Evolutionary conservation across 2,329 filamentous ascomycete genomes (phyloP).

Genomic region (Pezicula neosporulosa): DNA sequence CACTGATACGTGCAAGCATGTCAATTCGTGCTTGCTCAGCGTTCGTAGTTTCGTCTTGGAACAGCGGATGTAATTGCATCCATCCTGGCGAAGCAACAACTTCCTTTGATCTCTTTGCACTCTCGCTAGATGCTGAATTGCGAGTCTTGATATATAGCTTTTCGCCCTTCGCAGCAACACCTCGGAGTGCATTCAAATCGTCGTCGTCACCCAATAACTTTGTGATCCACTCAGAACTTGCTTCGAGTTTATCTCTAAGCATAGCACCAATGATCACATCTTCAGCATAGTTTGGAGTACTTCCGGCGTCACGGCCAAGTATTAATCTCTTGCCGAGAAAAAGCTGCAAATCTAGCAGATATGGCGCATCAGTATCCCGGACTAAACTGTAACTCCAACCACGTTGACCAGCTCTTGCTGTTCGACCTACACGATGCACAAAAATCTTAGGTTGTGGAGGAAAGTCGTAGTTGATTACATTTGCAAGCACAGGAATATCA

Average conservation of each 20-base stretch:
- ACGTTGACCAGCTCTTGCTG: slow-evolving; percentile 85
- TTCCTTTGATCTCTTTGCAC: slow-evolving; percentile 81
- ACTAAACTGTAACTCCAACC: slow-evolving; percentile 97
- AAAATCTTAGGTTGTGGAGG: slow-evolving; percentile 96
- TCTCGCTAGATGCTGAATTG: slow-evolving; percentile 85
- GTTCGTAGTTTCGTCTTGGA: slow-evolving; percentile 64
- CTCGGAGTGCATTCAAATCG: slow-evolving; percentile 68
- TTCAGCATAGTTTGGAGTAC: slow-evolving; percentile 67
- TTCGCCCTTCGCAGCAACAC: slow-evolving; percentile 82
- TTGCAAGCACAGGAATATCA: slow-evolving; percentile 92
- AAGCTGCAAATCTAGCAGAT: slow-evolving; percentile 88
- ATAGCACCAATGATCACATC: slow-evolving; percentile 82
- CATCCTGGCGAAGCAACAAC: slow-evolving; percentile 68
- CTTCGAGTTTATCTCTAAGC: slow-evolving; percentile 68
- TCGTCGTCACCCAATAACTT: slow-evolving; percentile 72
- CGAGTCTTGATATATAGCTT: slow-evolving; percentile 88
- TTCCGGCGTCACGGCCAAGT: slow-evolving; percentile 61
- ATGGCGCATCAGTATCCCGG: slow-evolving; percentile 82
- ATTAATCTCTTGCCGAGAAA: slow-evolving; percentile 86
- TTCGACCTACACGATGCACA: slow-evolving; percentile 92
- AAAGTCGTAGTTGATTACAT: slow-evolving; percentile 99
- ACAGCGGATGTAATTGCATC: slow-evolving; percentile 75
- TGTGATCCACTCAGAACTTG: slow-evolving; percentile 76
- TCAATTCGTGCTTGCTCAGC: slow-evolving; percentile 71
- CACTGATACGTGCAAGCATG: slow-evolving; percentile 86